These are phyloP conservation scores for Globisporangium sylvaticum DNA, from an alignment of 352 stramenopile species.

Conservation along the genomic window DNA sequence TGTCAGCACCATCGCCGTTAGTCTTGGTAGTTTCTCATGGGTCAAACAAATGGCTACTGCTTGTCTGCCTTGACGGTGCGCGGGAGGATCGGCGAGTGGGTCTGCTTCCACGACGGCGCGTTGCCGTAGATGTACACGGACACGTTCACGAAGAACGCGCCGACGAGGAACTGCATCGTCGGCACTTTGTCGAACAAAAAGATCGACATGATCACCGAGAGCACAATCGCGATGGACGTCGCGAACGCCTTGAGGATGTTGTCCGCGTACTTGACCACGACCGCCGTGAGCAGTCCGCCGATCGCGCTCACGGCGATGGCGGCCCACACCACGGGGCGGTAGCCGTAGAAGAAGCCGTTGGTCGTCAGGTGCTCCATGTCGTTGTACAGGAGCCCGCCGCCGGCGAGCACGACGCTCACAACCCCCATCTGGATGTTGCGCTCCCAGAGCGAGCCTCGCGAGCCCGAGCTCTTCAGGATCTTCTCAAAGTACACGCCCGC, in stretches of 20 bases:
- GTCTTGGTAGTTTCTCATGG: not conserved
- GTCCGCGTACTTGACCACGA: slow-evolving; percentile 86
- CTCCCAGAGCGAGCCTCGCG: slow-evolving; percentile 71
- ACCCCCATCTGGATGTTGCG: slow-evolving; percentile 83
- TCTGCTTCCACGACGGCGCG: slow-evolving; percentile 36
- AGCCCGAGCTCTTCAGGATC: slow-evolving; percentile 69
- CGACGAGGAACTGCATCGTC: slow-evolving; percentile 65
- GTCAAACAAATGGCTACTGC: not conserved
- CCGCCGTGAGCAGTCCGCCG: slow-evolving; percentile 71
- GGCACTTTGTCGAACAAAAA: slow-evolving; percentile 85
- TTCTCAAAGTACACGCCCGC: slow-evolving; percentile 86
- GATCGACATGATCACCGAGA: slow-evolving; percentile 80
- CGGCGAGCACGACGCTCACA: slow-evolving; percentile 60
- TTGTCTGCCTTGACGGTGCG: slow-evolving; percentile 15
- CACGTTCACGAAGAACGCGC: slow-evolving; percentile 72
- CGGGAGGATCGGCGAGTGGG: slow-evolving; percentile 15
- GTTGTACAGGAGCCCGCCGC: slow-evolving; percentile 56
- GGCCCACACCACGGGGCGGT: slow-evolving; percentile 71
- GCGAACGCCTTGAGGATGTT: slow-evolving; percentile 88
- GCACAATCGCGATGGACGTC: slow-evolving; percentile 77
- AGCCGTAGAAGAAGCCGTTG: slow-evolving; percentile 80
- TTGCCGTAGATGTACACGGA: slow-evolving; percentile 80
- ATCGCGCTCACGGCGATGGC: slow-evolving; percentile 67
- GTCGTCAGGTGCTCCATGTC: slow-evolving; percentile 48
- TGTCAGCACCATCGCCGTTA: not conserved